Conservation (phyloP, 192 early-diverging fungal species). For the Rhizophagus prolifer region DNA sequence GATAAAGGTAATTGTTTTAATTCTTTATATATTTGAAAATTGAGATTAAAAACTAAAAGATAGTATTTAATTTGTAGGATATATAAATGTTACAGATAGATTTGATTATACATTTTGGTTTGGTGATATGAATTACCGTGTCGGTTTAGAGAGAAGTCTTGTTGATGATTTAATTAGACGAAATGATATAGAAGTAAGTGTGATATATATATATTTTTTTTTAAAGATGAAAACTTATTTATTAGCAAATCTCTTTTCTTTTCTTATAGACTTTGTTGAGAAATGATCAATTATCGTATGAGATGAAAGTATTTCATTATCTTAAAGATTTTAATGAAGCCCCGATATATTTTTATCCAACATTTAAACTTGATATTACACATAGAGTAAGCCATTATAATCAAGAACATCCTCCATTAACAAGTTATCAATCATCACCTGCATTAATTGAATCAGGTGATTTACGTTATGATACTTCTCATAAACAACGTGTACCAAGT, state of each 20-base stretch:
- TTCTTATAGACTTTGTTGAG: constrained; percentile 40
- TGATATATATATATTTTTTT: background rate
- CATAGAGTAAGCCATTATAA: background rate
- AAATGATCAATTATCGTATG: constrained; percentile 44
- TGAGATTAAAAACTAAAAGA: too few species aligned
- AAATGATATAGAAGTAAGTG: constrained; percentile 48
- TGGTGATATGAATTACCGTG: constrained; percentile 81
- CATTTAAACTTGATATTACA: constrained; percentile 76
- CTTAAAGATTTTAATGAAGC: constrained; percentile 63
- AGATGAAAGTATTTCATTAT: constrained; percentile 28
- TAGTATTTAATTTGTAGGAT: background rate
- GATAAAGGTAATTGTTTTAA: constrained; percentile 28
- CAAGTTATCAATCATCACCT: background rate
- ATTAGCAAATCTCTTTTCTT: background rate
- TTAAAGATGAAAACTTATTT: too few species aligned
- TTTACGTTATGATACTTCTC: constrained; percentile 40
- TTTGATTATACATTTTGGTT: constrained; percentile 67
- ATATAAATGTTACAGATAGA: constrained; percentile 43
- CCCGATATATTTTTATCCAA: constrained; percentile 67
- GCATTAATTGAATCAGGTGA: background rate
- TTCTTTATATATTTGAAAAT: background rate
- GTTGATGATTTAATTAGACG: constrained; percentile 49
- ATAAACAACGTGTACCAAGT: constrained; percentile 46
- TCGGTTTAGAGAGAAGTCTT: constrained; percentile 50
- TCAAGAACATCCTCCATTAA: background rate